phyloP scores from a whole-genome alignment of 2,329 filamentous ascomycete species.

The Raffaelea arxii region DNA sequence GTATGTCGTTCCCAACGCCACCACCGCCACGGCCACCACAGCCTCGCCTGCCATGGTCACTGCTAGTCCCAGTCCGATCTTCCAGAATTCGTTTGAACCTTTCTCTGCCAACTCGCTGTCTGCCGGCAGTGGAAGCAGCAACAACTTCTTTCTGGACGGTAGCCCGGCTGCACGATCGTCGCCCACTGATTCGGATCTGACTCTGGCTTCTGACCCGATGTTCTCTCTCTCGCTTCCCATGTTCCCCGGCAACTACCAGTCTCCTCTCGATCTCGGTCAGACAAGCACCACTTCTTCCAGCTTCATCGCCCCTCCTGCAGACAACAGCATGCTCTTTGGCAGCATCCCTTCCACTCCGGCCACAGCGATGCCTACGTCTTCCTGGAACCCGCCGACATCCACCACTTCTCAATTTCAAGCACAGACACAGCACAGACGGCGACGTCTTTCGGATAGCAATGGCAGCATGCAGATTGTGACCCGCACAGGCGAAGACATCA shows the following conservation, averaged over 20 bases:
- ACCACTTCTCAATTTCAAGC: not conserved
- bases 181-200: constrained; percentile 27
- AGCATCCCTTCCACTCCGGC: constrained; percentile 12
- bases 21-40: constrained; percentile 13
- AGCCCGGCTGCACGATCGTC: constrained; percentile 6
- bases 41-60: constrained; percentile 34
- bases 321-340: too few species aligned
- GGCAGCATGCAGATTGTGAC: constrained; percentile 56
- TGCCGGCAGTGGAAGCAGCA: constrained; percentile 2
- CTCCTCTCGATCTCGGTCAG: not conserved
- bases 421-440: not conserved
- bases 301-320: too few species aligned
- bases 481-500: constrained; percentile 52
- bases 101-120: not conserved
- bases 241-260: constrained; percentile 8
- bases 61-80: constrained; percentile 28
- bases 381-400: constrained; percentile 9
- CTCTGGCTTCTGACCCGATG: constrained; percentile 15
- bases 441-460: not conserved
- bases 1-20: constrained; percentile 32
- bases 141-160: constrained; percentile 6
- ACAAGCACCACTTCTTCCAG: too few species aligned
- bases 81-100: constrained; percentile 29
- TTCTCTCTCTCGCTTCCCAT: constrained; percentile 13
- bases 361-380: constrained; percentile 16